Evolutionary conservation across 192 early-diverging fungal species (phyloP).

Genomic region (Ramicandelaber brevisporus): DNA sequence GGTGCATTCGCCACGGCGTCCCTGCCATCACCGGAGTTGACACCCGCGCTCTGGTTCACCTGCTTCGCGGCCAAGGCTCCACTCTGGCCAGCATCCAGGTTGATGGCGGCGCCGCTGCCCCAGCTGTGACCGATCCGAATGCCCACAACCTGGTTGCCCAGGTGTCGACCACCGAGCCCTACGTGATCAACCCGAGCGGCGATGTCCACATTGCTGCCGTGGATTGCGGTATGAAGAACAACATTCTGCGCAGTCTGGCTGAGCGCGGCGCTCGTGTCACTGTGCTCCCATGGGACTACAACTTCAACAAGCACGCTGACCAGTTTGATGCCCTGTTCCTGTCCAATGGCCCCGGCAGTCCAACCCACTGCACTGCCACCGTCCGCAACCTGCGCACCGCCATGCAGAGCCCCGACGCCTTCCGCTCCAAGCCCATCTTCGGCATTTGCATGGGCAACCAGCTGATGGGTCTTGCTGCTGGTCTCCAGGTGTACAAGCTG

Average conservation of each 20-base stretch:
- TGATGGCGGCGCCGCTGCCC: constrained; percentile 24
- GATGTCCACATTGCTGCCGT: constrained; percentile 55
- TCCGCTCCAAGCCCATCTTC: constrained; percentile 60
- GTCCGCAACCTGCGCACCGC: constrained; percentile 41
- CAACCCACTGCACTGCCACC: constrained; percentile 32
- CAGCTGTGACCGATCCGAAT: constrained; percentile 38
- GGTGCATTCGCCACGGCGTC: constrained; percentile 61
- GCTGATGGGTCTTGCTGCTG: constrained; percentile 73
- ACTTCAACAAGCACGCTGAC: constrained; percentile 27
- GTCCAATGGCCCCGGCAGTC: constrained; percentile 81
- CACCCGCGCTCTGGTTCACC: constrained; percentile 67
- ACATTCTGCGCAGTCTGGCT: constrained; percentile 68
- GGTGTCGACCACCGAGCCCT: constrained; percentile 44
- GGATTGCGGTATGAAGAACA: constrained; percentile 84
- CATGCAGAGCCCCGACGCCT: constrained; percentile 5
- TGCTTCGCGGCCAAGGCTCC: constrained; percentile 63
- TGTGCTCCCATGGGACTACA: constrained; percentile 74
- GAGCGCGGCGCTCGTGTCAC: constrained; percentile 55
- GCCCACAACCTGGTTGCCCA: constrained; percentile 44
- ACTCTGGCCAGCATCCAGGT: constrained; percentile 55
- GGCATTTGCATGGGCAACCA: constrained; percentile 97
- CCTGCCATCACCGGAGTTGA: constrained; percentile 80
- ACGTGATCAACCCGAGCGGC: constrained; percentile 47
- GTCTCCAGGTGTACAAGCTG: constrained; percentile 63
- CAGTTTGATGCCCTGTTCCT: constrained; percentile 73